Conservation (phyloP, 345 rosid species). For the Lepidium africanum region DNA sequence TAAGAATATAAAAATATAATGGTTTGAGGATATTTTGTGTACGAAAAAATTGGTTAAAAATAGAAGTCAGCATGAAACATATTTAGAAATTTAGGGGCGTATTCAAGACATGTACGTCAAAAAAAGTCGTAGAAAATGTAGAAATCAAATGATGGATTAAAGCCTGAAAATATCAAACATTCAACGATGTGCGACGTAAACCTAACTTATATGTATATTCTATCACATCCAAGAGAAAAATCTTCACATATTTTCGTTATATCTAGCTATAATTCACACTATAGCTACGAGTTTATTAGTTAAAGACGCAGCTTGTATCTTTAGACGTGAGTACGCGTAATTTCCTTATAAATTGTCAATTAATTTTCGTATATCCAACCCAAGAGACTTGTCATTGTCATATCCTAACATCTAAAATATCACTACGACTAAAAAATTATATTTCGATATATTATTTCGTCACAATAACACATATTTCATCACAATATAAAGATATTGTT, state of each 20-base stretch:
- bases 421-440: too few species aligned
- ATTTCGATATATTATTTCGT: too few species aligned
- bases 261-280: neutral
- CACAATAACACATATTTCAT: too few species aligned
- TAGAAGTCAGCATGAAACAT: neutral
- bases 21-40: neutral
- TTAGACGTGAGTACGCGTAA: too few species aligned
- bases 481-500: too few species aligned
- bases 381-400: too few species aligned
- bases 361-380: neutral
- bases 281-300: neutral
- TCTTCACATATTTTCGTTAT: neutral
- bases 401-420: neutral
- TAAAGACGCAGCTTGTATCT: neutral
- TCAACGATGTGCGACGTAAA: conserved; percentile 10
- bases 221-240: neutral
- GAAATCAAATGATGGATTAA: neutral
- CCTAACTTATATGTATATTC: neutral
- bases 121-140: neutral
- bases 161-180: neutral
- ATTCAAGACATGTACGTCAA: neutral
- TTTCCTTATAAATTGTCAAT: neutral
- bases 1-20: neutral
- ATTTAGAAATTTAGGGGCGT: neutral
- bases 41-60: neutral